phyloP scores from a whole-genome alignment of 2,329 filamentous ascomycete species.

The Fusarium caatingaense region DNA sequence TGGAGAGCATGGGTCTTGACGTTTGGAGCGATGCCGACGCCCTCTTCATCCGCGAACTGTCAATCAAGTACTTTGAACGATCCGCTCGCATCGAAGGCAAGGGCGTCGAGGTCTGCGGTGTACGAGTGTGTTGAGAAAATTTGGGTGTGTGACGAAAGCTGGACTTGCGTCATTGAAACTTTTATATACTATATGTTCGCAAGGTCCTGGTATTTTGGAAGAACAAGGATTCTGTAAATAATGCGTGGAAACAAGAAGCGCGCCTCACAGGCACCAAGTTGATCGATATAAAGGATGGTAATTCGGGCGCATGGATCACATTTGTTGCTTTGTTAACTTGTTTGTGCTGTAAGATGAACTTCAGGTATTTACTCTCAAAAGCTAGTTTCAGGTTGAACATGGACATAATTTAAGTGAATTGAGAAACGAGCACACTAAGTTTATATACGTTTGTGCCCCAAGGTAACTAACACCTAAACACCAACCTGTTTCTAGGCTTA shows the following conservation, averaged over 20 bases:
- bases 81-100: slow-evolving; percentile 73
- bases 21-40: slow-evolving; percentile 79
- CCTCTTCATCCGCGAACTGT: slow-evolving; percentile 73
- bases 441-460: slow-evolving; percentile 22
- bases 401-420: slow-evolving; percentile 5
- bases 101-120: slow-evolving; percentile 79
- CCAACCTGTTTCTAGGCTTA: slow-evolving; percentile 27
- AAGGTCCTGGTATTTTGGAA: slow-evolving; percentile 17
- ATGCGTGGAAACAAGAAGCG: slow-evolving; percentile 26
- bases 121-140: slow-evolving; percentile 69
- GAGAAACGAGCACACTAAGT: slow-evolving; percentile 23
- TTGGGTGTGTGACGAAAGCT: slow-evolving; percentile 38
- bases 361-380: neutral
- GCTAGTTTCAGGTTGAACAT: neutral
- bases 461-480: slow-evolving; percentile 32
- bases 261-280: slow-evolving; percentile 24
- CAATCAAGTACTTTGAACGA: slow-evolving; percentile 73
- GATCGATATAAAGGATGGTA: slow-evolving; percentile 3
- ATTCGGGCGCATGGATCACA: neutral
- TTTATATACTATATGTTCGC: slow-evolving; percentile 34
- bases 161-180: slow-evolving; percentile 41
- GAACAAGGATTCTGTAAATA: slow-evolving; percentile 21
- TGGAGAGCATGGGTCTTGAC: slow-evolving; percentile 80
- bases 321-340: neutral
- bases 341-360: neutral